Percentiles rank a stretch among this genome's conserved stretches.
These are phyloP conservation scores for Mortierella sp. DNA, from an alignment of 371 early-diverging fungal genomes.

Conservation along the genomic window DNA sequence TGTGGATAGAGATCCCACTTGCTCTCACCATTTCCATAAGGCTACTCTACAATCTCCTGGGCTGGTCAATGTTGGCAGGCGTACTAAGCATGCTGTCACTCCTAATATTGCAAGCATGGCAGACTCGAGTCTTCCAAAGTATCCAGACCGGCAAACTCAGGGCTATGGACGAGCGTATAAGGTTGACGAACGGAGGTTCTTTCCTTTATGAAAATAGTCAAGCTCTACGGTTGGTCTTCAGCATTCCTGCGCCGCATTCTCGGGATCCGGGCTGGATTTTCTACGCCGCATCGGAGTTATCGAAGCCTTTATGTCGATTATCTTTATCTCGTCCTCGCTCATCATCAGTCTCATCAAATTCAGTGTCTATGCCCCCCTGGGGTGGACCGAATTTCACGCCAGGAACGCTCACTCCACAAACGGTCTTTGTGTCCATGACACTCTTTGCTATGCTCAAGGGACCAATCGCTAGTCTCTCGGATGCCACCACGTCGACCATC, in stretches of 20 bases:
- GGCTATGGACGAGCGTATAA: conserved; percentile 72
- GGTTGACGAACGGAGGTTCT: conserved; percentile 64
- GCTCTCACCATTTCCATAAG: conserved; percentile 51
- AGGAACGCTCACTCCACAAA: conserved; percentile 12
- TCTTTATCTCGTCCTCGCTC: conserved; percentile 13
- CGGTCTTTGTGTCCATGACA: conserved; percentile 11
- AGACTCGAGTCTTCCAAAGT: conserved; percentile 21
- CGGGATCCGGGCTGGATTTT: neutral
- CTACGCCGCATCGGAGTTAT: conserved; percentile 11
- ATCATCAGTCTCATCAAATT: conserved; percentile 18
- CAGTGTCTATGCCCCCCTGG: conserved; percentile 5
- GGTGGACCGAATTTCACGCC: conserved; percentile 22
- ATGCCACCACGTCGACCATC: conserved; percentile 14
- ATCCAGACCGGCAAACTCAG: conserved; percentile 31
- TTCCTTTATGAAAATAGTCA: conserved; percentile 61
- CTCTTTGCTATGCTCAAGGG: conserved; percentile 18
- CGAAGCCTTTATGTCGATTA: conserved; percentile 9
- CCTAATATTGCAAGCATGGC: conserved; percentile 30
- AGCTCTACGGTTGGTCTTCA: conserved; percentile 60
- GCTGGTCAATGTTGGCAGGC: conserved; percentile 44
- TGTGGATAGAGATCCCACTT: conserved; percentile 43
- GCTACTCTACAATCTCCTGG: conserved; percentile 60
- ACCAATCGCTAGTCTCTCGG: conserved; percentile 11
- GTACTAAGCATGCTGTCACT: conserved; percentile 29
- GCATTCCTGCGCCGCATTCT: conserved; percentile 61